Evolutionary conservation across 345 rosid species (phyloP), one percentile per base, ranked within the genome.

Genomic region (Pistacia atlantica): DNA sequence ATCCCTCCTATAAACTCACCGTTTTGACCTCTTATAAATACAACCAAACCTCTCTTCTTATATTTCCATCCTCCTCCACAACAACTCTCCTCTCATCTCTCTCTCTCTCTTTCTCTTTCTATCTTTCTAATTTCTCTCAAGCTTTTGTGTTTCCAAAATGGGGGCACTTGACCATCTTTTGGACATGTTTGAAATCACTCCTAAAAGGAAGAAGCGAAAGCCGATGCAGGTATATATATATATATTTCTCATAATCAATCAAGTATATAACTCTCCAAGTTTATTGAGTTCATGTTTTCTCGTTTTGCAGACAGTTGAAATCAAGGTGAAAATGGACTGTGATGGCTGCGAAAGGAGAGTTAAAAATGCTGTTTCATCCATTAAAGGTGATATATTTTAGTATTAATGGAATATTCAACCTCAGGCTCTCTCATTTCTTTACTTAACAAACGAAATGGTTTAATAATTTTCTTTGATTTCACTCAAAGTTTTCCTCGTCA

Each of bases 281-380:
- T 17, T 13, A 17, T 64, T 4, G n/a, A 8, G 12, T 49, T 58
- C 42, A 69, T 12, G 45, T 28, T 76, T 46, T 6, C 25, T 67
- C 60, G 9, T 22, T 35, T 69, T 11, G 33, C 83, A 87, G 90
- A 87, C 88, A 4, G 91, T 87, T 66, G 88, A 87, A 1, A 87
- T 87, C 76, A 87, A 87, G 79, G 89, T 87, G 80, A 87, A 87
- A 73, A 87, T 87, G 91, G 91, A 87, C 61, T 87, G 91, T 42
- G 91, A 85, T 25, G 91, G 91, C 66, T 85, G 91, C 38, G 91
- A 85, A 81, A 84, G 91, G 71, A 82, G 72, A 73, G 89, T 87
- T 55, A 79, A 65, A 63, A 68, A 85, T n/a, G 72, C 89, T 68
- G 89, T 80, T 71, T 73, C 81, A 59, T 57, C 81, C 83, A 82